These are phyloP conservation scores for Claviceps purpurea DNA, from an alignment of 2,329 filamentous ascomycete genomes.

Conservation along the genomic window DNA sequence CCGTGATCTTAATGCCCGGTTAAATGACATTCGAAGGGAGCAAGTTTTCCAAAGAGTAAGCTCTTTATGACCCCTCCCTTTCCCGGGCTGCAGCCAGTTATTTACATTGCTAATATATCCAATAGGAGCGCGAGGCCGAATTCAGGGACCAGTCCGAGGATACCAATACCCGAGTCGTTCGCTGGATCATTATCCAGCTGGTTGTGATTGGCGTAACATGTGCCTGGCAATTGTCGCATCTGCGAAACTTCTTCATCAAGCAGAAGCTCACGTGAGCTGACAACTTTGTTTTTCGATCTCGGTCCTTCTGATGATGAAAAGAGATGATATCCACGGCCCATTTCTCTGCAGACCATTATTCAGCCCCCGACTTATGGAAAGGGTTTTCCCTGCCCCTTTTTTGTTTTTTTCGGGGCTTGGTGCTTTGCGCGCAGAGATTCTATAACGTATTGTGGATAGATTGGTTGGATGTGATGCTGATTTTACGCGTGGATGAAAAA, in stretches of 20 bases:
- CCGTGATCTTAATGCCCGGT: constrained; percentile 72
- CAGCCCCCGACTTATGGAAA: too few species aligned
- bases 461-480: too few species aligned
- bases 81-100: neutral
- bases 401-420: too few species aligned
- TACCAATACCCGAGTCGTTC: constrained; percentile 81
- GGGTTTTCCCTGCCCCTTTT: too few species aligned
- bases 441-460: too few species aligned
- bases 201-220: constrained; percentile 75
- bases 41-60: constrained; percentile 89
- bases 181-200: constrained; percentile 88
- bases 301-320: neutral
- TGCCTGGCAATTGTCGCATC: constrained; percentile 92
- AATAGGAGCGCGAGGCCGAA: constrained; percentile 86
- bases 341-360: neutral
- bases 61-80: neutral
- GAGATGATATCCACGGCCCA: neutral
- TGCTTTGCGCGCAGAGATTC: too few species aligned
- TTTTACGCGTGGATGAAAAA: too few species aligned
- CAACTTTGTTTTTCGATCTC: neutral
- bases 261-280: constrained; percentile 75
- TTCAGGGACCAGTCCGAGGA: constrained; percentile 95
- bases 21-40: constrained; percentile 83
- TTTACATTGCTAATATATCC: neutral
- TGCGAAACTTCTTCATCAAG: constrained; percentile 98